Percentiles rank a stretch among this genome's conserved stretches.
These are phyloP conservation scores for Candida golubevii DNA, from an alignment of 805 yeast species.

Conservation along the genomic window DNA sequence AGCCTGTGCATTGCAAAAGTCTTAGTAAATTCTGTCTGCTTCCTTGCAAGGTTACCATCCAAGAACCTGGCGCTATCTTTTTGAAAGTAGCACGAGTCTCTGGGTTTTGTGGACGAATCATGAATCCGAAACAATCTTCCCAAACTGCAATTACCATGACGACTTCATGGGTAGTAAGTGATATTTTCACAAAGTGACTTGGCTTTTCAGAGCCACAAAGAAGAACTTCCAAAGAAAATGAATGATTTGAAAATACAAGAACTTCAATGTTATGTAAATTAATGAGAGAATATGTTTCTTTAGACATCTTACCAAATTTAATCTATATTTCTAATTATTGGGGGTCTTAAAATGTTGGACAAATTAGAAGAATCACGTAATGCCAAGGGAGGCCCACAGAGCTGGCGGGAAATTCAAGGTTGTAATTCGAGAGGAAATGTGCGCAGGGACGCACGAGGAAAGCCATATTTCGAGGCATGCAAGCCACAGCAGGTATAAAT, in stretches of 20 bases:
- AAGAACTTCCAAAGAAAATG: constrained; percentile 8
- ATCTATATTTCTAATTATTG: too few relatives aligned
- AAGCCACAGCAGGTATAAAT: too few relatives aligned
- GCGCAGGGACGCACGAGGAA: too few relatives aligned
- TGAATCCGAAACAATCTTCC: constrained; percentile 6
- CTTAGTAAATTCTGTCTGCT: constrained; percentile 5
- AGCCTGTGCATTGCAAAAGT: constrained; percentile 4
- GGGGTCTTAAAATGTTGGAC: too few relatives aligned
- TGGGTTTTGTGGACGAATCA: constrained; percentile 3
- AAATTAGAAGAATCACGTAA: too few relatives aligned
- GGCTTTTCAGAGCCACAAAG: constrained; percentile 1
- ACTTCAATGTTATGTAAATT: constrained; percentile 9
- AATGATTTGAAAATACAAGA: constrained; percentile 7
- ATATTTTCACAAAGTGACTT: constrained; percentile 1
- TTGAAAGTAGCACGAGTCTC: constrained; percentile 6
- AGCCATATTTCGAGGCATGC: too few relatives aligned
- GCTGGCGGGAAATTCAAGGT: too few relatives aligned
- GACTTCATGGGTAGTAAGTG: constrained; percentile 7
- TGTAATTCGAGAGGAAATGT: too few relatives aligned
- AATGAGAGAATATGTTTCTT: not conserved
- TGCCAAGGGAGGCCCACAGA: too few relatives aligned
- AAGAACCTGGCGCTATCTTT: constrained; percentile 8
- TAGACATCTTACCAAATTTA: not conserved
- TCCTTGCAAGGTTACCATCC: constrained; percentile 8
- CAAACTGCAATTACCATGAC: constrained; percentile 5